Evolutionary conservation across 2,329 filamentous ascomycete genomes (phyloP).

Genomic region (Cladosporium sp.): DNA sequence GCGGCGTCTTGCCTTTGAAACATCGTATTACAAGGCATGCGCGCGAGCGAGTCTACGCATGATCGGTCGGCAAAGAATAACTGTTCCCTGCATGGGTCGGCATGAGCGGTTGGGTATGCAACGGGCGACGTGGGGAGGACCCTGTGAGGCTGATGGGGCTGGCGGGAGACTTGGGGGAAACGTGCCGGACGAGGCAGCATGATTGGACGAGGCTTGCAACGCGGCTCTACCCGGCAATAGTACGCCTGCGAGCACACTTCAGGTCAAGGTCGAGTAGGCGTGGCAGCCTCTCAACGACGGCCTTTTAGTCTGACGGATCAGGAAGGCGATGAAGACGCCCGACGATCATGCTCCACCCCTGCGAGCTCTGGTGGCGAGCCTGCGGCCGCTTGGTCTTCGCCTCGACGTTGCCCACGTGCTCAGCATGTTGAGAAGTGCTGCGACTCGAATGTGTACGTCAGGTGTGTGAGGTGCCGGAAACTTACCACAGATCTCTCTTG

Average conservation of each 20-base stretch:
- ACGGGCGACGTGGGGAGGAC: background rate
- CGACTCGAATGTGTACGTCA: background rate
- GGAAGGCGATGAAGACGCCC: background rate
- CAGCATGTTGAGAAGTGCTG: too few relatives aligned
- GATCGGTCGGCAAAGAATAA: background rate
- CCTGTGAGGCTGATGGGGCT: background rate
- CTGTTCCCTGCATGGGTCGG: background rate
- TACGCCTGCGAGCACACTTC: background rate
- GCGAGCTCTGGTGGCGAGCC: background rate
- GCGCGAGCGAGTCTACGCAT: background rate
- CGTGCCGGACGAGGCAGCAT: background rate
- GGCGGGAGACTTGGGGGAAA: background rate
- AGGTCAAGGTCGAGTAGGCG: background rate
- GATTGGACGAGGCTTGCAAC: background rate
- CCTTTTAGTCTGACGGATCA: background rate
- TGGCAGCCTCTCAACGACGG: slow-evolving; percentile 5
- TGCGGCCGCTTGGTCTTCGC: background rate
- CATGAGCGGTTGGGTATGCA: background rate
- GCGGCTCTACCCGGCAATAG: slow-evolving; percentile 6
- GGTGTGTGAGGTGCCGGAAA: too few relatives aligned
- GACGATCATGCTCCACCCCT: background rate
- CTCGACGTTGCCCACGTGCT: background rate
- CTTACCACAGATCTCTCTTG: too few relatives aligned
- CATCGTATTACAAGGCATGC: background rate
- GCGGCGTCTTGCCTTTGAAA: too few relatives aligned